phyloP scores from a whole-genome alignment of 2,329 filamentous ascomycete genomes.

The Fusarium dimerum region DNA sequence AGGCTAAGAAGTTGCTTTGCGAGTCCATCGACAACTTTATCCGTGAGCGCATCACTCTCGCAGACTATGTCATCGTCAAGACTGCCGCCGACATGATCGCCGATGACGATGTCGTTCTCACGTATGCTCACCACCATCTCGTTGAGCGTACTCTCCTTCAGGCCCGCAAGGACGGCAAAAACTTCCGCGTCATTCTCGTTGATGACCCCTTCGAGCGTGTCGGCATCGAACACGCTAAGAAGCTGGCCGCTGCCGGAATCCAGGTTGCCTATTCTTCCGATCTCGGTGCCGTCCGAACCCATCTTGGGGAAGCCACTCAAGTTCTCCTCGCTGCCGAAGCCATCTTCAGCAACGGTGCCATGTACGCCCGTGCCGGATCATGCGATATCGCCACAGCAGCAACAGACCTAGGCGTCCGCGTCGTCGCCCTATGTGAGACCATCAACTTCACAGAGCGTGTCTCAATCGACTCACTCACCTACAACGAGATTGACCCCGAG shows the following conservation, averaged over 20 bases:
- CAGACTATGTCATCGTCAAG: conserved; percentile 81
- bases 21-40: conserved; percentile 87
- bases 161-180: conserved; percentile 69
- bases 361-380: conserved; percentile 87
- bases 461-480: conserved; percentile 86
- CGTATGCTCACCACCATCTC: conserved; percentile 82
- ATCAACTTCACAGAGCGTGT: conserved; percentile 90
- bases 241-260: conserved; percentile 67
- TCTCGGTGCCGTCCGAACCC: conserved; percentile 73
- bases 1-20: conserved; percentile 78
- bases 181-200: conserved; percentile 81
- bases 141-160: conserved; percentile 80
- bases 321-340: conserved; percentile 89
- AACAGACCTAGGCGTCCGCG: conserved; percentile 71
- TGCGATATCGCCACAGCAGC: conserved; percentile 85
- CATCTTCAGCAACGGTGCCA: conserved; percentile 91
- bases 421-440: conserved; percentile 89
- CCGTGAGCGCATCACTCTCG: conserved; percentile 83
- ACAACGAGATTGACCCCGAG: conserved; percentile 86
- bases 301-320: conserved; percentile 67
- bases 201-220: conserved; percentile 64
- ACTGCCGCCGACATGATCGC: conserved; percentile 75
- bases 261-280: conserved; percentile 78
- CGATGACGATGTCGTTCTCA: conserved; percentile 80
- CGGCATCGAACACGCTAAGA: conserved; percentile 64